Percentiles rank a stretch among this genome's conserved stretches.
These are phyloP conservation scores for Pythium coloratum DNA, from an alignment of 352 stramenopile genomes.

Conservation along the genomic window DNA sequence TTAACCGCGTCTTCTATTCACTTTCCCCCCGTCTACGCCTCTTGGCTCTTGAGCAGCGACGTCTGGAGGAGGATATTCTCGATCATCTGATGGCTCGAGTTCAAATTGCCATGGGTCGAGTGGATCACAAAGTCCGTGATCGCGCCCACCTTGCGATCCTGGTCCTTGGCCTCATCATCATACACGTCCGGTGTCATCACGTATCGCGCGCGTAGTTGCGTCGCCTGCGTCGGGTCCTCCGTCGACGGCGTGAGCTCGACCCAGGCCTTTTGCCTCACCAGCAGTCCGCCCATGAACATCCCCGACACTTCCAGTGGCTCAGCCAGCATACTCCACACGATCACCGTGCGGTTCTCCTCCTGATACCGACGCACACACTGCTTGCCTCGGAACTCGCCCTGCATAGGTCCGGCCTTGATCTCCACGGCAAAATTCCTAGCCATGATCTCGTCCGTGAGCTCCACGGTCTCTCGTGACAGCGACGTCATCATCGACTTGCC, in stretches of 20 bases:
- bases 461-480: slow-evolving; percentile 31
- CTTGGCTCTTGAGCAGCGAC: not conserved
- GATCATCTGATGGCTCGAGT: slow-evolving; percentile 51
- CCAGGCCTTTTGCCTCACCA: slow-evolving; percentile 17
- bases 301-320: slow-evolving; percentile 39
- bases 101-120: slow-evolving; percentile 39
- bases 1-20: too few species aligned
- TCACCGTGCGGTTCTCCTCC: slow-evolving; percentile 29
- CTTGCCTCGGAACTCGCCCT: slow-evolving; percentile 43
- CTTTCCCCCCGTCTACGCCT: too few species aligned
- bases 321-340: slow-evolving; percentile 50
- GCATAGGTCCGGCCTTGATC: slow-evolving; percentile 27
- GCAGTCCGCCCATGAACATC: slow-evolving; percentile 15
- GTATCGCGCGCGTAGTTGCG: slow-evolving; percentile 14
- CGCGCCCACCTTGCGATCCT: slow-evolving; percentile 37
- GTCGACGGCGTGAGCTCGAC: slow-evolving; percentile 12
- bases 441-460: slow-evolving; percentile 30
- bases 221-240: slow-evolving; percentile 17
- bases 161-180: slow-evolving; percentile 29
- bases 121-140: slow-evolving; percentile 56
- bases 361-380: slow-evolving; percentile 44
- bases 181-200: slow-evolving; percentile 32
- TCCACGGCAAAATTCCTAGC: slow-evolving; percentile 27
- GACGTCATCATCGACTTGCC: slow-evolving; percentile 31
- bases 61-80: slow-evolving; percentile 34